Evolutionary conservation across 2,329 filamentous ascomycete species (phyloP), one percentile per base, ranked within the genome.

Genomic region (Didymella keratinophila): DNA sequence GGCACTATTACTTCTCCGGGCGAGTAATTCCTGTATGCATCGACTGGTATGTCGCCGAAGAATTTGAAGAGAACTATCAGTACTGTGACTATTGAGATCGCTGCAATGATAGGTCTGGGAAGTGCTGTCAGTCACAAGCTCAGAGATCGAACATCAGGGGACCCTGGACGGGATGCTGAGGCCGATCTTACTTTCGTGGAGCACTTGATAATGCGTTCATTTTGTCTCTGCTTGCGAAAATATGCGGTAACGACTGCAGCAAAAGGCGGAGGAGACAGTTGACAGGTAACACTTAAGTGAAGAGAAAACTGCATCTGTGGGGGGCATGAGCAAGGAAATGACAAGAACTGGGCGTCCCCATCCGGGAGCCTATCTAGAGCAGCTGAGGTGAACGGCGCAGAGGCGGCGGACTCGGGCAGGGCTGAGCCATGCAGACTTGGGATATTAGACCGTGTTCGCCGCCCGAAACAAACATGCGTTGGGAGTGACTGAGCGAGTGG

Each of bases 21-120:
- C 7, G 59, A 50, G 46, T 72, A 69, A 41, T 70, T 68, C 18
- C 69, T 61, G 56, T 71, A 72, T 54, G 69, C 65, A 27, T 68
- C 62, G 58, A 66, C 59, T 1, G 68, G 68, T 11, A 72, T 60
- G 21, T 72, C 67, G 62, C 64, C 59, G 52, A 62, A 72, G 60
- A 71, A 69, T 18, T 51, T 59, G 62, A 70, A 68, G 43, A 71
- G 56, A 21, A 68, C 57, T 51, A 70, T 58, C 45, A 68, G 62
- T 9, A 64, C 53, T 32, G 65, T 58, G 51, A 71, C 43, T 48
- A 64, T 41, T 10, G 61, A 52, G 37, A 70, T 53, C 55, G 59
- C 62, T 16, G 69, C 52, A 39, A 71, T 54, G 46, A 71, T 65
- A 10, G 62, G 48, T 56, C 71, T 73, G 49, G 20, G 28, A 20